Base-by-base conservation (phyloP, 805 yeast genomes). In the Wickerhamomyces canadensis region DNA sequence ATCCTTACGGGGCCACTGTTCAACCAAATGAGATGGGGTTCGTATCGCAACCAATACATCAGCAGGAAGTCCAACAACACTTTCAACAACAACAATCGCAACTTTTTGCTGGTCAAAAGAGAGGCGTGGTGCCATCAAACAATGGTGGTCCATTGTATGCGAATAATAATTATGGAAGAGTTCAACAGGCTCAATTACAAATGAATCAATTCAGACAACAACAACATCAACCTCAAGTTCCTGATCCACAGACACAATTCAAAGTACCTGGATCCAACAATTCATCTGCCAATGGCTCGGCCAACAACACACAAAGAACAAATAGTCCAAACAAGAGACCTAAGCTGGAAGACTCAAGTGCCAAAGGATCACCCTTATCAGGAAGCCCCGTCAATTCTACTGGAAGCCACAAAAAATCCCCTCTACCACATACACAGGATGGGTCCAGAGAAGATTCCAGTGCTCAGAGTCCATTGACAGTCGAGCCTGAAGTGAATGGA, bases 181-280 rank as follows among this genome's bases (percentile, higher is more conserved):
- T 42, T 22, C 60, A 49, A 34, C 67, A 53, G 35, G 62, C 75
- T 4, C 77, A 70, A 48, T 59, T 56, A 30, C 77, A 71, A 52
- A 68, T 70, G 77, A 70, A 67, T 48, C 69, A 62, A 42, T 53
- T 68, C 38, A 64, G 76, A 34, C 78, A 67, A 43, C 76, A 66
- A 47, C 61, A 44, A 38, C 57, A 38, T 41, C 58, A 33, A 23
- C 31, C 48, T 47, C 40, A 40, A 41, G 33, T n/a, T n/a, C n/a
- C 19, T 34, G 2, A 35, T 33, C 16, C 32, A 17, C 21, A 11
- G 18, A 13, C 27, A 6, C 36, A 37, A 10, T 37, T 33, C 17
- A 30, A 33, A 34, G 31, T 41, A 7, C 21, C 34, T 11, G 33
- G 27, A 19, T 19, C 36, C 12, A 18, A 26, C 4, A 27, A n/a